Conservation (phyloP, 345 rosid genomes). For the Euphorbia peplus region DNA sequence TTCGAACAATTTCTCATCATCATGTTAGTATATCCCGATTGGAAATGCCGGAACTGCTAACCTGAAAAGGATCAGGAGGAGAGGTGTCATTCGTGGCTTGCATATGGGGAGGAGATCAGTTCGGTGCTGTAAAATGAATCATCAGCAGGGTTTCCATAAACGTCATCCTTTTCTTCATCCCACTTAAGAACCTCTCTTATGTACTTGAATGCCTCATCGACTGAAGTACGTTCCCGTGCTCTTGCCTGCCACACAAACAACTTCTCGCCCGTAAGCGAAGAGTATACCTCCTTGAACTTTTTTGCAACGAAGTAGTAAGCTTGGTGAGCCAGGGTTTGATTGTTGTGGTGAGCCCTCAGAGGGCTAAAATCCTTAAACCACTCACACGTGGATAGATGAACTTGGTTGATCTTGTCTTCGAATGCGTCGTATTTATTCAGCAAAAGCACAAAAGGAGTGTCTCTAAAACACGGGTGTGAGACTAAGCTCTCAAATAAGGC, state of each 20-base stretch:
- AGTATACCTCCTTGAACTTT: slow-evolving; percentile 55
- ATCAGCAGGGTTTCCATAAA: slow-evolving; percentile 33
- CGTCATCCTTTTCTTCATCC: slow-evolving; percentile 54
- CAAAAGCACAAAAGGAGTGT: slow-evolving; percentile 50
- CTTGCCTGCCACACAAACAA: slow-evolving; percentile 48
- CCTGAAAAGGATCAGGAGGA: background rate
- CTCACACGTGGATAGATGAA: slow-evolving; percentile 46
- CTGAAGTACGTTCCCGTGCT: slow-evolving; percentile 36
- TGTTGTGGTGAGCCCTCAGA: slow-evolving; percentile 34
- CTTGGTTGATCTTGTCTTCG: slow-evolving; percentile 42
- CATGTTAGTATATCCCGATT: background rate
- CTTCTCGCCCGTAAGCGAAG: slow-evolving; percentile 34
- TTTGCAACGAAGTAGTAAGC: slow-evolving; percentile 52
- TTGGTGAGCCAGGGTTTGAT: slow-evolving; percentile 48
- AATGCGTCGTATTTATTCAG: slow-evolving; percentile 56
- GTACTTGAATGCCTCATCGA: slow-evolving; percentile 53
- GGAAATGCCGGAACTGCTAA: background rate
- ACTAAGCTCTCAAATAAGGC: slow-evolving; percentile 50
- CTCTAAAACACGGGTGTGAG: slow-evolving; percentile 45
- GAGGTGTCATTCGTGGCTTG: slow-evolving; percentile 29
- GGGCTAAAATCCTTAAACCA: slow-evolving; percentile 59
- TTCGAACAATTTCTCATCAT: background rate
- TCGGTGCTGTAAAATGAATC: slow-evolving; percentile 55
- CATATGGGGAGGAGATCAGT: slow-evolving; percentile 39
- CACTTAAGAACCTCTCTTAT: slow-evolving; percentile 55